Conservation (phyloP, 768 basidiomycete genomes). For the Fibroporia radiculosa region DNA sequence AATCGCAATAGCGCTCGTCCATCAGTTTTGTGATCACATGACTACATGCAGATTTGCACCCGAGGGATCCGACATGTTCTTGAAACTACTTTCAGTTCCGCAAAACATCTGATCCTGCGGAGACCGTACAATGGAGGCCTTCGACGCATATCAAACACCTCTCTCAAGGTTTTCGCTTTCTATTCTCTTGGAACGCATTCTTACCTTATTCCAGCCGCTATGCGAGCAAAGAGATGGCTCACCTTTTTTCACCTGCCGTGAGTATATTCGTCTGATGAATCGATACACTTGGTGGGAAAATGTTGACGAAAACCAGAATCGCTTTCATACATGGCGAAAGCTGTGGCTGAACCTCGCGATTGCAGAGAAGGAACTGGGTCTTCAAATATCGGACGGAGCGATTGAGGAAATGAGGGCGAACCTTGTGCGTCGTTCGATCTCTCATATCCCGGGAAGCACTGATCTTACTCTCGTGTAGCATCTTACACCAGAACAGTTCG, state of each 20-base stretch:
- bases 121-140: slow-evolving; percentile 42
- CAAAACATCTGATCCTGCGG: neutral
- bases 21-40: no score
- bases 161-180: slow-evolving; percentile 53
- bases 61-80: neutral
- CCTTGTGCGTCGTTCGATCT: slow-evolving; percentile 46
- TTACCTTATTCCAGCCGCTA: slow-evolving; percentile 60
- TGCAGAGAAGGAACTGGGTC: slow-evolving; percentile 92
- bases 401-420: slow-evolving; percentile 93
- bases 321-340: slow-evolving; percentile 91
- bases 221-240: slow-evolving; percentile 98
- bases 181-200: neutral
- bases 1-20: no score
- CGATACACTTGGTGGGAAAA: no score
- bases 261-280: slow-evolving; percentile 20
- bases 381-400: slow-evolving; percentile 84
- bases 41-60: neutral
- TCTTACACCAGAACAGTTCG: slow-evolving; percentile 84
- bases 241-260: slow-evolving; percentile 92
- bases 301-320: slow-evolving; percentile 77
- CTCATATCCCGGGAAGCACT: neutral
- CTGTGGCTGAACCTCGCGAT: slow-evolving; percentile 96
- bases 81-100: neutral
- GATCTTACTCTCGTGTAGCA: slow-evolving; percentile 35
- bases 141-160: slow-evolving; percentile 74